Base-by-base conservation (phyloP, 2,329 filamentous ascomycete genomes). In the Biscogniauxia sp. region DNA sequence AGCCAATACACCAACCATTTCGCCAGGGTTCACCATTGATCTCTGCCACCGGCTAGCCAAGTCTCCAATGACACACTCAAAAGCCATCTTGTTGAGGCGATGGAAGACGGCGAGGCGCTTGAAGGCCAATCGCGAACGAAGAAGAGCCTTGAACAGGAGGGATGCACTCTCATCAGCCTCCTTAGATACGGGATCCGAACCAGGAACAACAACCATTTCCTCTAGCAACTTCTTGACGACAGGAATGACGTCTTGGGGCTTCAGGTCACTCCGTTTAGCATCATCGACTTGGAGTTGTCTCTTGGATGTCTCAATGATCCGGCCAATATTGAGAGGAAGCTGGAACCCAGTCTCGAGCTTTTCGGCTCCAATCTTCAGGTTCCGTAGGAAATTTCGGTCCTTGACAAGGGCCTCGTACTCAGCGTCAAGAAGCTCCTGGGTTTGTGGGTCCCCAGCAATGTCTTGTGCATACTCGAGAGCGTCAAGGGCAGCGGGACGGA, bases 1-100 rank as follows among this genome's bases (percentile, higher is more conserved):
- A 65, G 95, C 95, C 71, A 99, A 81, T 20, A 99, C 95, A 79
- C 95, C 95, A 59, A 99, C 95, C 95, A 99, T 99, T 75, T 99
- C 96, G 73, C 96, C 95, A 54, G 95, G 94, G 69, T 88, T 92
- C 63, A 97, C 93, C 69, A 91, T 87, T 53, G 94, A 87, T 70
- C 90, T 89, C 41, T 91, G 86, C 84, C 96, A 99, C 63, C 93
- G 87, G 72, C 86, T 93, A 78, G 96, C 91, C 50, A 99, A 82
- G 69, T 97, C 93, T 66, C 95, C 95, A 49, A 99, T 77, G 53
- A 99, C 87, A 73, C 97, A 93, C 64, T 95, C 90, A 72, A 99
- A 94, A 1, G 95, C 94, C 64, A 97, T 84, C 76, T 92, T 95
- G 79, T 92, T 96, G 67, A 99, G 79, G 13, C 89, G 89, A 72